These are phyloP conservation scores for Lipomyces kockii DNA, from an alignment of 805 yeast genomes.

Conservation along the genomic window DNA sequence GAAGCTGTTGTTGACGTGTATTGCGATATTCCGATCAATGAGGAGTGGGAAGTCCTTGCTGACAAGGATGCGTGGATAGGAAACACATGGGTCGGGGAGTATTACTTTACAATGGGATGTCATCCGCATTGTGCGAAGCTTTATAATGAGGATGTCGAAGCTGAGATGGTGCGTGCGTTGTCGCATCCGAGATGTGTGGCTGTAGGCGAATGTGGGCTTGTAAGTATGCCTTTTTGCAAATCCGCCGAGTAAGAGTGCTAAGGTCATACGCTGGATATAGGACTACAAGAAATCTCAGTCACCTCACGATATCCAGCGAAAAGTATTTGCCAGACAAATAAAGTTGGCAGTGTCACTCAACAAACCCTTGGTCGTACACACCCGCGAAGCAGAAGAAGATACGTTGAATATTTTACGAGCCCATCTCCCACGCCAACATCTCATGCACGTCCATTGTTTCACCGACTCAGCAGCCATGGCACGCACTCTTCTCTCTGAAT, in stretches of 20 bases:
- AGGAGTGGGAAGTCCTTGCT: constrained; percentile 17
- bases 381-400: constrained; percentile 32
- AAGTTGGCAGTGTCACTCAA: constrained; percentile 17
- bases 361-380: constrained; percentile 30
- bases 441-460: constrained; percentile 31
- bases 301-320: constrained; percentile 17
- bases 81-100: constrained; percentile 23
- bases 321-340: constrained; percentile 28
- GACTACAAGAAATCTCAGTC: constrained; percentile 31
- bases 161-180: constrained; percentile 26
- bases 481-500: constrained; percentile 14
- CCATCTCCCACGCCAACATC: constrained; percentile 20
- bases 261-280: neutral
- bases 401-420: constrained; percentile 20
- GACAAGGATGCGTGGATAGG: constrained; percentile 6
- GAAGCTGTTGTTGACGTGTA: constrained; percentile 30
- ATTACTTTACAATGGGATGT: constrained; percentile 33
- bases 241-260: neutral
- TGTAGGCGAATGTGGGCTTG: constrained; percentile 34
- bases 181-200: constrained; percentile 29
- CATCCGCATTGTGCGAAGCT: constrained; percentile 30
- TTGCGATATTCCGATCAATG: constrained; percentile 30
- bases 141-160: constrained; percentile 18
- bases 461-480: constrained; percentile 31
- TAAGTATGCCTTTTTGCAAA: neutral